Conservation (phyloP, 176 grass and related monocot genomes). For the Carex pumila region DNA sequence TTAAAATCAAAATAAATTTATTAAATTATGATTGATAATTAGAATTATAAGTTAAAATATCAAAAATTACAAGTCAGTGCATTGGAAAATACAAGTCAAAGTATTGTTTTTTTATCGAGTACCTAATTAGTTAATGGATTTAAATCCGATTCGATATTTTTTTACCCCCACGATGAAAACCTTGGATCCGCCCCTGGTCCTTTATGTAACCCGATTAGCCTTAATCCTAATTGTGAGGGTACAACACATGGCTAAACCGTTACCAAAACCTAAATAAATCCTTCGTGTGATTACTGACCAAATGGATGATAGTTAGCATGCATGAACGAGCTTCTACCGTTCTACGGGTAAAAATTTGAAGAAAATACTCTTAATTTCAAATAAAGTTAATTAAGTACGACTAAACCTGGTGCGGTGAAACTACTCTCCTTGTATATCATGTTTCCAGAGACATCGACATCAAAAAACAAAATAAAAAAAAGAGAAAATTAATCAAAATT, state of each 20-base stretch:
- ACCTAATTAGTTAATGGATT: too few species aligned
- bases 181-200: too few species aligned
- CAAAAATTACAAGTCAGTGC: too few species aligned
- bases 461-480: conserved; percentile 33
- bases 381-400: conserved; percentile 5
- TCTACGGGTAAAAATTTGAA: background rate
- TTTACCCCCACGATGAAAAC: too few species aligned
- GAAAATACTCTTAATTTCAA: background rate
- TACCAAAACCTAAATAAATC: background rate
- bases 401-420: conserved; percentile 58
- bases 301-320: background rate
- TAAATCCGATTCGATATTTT: too few species aligned
- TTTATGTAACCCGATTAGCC: background rate
- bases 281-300: background rate
- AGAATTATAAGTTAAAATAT: too few species aligned
- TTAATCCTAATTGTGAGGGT: background rate
- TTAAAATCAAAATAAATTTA: too few species aligned
- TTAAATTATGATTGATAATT: too few species aligned
- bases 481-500: conserved; percentile 15
- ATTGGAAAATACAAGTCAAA: too few species aligned
- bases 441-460: conserved; percentile 95
- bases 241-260: background rate
- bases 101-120: too few species aligned
- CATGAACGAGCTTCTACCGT: background rate
- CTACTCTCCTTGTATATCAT: conserved; percentile 95